Evolutionary conservation across 164 flowering plant species (phyloP), one percentile per base, ranked within the genome.

Genomic region (Cinnamomum chago): DNA sequence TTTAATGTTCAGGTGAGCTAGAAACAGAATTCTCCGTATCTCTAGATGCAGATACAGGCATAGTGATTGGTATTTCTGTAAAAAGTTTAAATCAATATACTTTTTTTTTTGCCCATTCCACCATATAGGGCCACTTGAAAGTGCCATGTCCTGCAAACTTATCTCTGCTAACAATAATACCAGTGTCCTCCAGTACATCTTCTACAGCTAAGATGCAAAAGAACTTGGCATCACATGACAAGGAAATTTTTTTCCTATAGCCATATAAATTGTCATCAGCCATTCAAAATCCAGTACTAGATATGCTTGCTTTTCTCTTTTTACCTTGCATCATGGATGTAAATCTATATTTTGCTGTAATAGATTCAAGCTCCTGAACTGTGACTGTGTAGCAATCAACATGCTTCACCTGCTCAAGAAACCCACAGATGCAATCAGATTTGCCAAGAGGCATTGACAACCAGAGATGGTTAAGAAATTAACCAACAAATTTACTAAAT

Each of bases 301-400:
- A 17, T 20, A 30, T 17, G 33, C 69, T 33, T 67, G 47, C 20
- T 28, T 17, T 10, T 23, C 14, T 14, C 20, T 17, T 67, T 67
- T 62, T 86, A 94, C 99, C 98, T 79, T 86, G 86, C 97, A 96
- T 91, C 97, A 96, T 94, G 18, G 99, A 96, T 68, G 81, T 78
- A 83, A 94, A 96, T 50, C 76, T 88, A 71, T 83, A 96, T 78
- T 76, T 86, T 47, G 94, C 77, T 14, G 95, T 80, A 75, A 94
- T 79, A 77, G 97, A 85, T 82, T 96, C 93, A 51, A 96, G 92
- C 85, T 96, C 99, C 24, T 83, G 75, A 76, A 82, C 71, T 40
- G 92, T 84, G 67, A 90, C 78, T 20, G 87, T 84, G 75, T 88
- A 89, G 88, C 99, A 94, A 77, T 96, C 92, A 28, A 96, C 82